Base-by-base conservation (phyloP, 2,329 filamentous ascomycete genomes). In the Pseudogymnoascus sp. region DNA sequence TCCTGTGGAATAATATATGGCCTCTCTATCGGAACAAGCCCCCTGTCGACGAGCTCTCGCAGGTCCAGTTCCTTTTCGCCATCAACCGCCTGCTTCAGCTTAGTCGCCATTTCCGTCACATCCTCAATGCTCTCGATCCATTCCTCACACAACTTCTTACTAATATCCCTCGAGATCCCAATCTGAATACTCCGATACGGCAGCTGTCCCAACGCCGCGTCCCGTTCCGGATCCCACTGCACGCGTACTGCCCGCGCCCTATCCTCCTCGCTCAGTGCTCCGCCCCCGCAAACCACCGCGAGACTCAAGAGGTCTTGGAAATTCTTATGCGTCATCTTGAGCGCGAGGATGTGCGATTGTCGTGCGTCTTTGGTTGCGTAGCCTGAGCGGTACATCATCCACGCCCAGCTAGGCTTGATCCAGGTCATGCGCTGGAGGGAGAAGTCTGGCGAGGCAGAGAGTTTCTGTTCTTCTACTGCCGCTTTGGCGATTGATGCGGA, bases 201-300 rank as follows among this genome's bases (percentile, higher is more conserved):
- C 61, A 85, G 65, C 65, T 73, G 76, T 10, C 71, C 77, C 10
- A 86, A 70, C 37, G 71, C 69, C 1, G 79, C 70, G 23, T 76
- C 75, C 18, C 85, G 69, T 69, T 87, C 85, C 0, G 84, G 84
- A 71, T 87, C 85, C 84, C 85, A 88, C 70, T 87, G 84, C 6
- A 86, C 76, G n/a, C 79, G 77, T 0, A 86, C 82, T 12, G 63
- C 33, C 61, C 70, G 69, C 67, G 64, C 69, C 21, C 64, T 69
- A 44, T 70, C 65, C 31, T 65, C 68, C 18, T 59, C 61, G 8
- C 50, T 64, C 28, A 70, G 56, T 3, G 16, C 73, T 69, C 0
- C 64, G 70, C 18, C 76, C 72, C 28, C 78, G 64, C 11, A 75
- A 68, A 6, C 74, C 74, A 38, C 69, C 66, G 66, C 68, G 18